Base-by-base conservation (phyloP, 1,284 basidiomycete species). In the Cryptococcus depauperatus region DNA sequence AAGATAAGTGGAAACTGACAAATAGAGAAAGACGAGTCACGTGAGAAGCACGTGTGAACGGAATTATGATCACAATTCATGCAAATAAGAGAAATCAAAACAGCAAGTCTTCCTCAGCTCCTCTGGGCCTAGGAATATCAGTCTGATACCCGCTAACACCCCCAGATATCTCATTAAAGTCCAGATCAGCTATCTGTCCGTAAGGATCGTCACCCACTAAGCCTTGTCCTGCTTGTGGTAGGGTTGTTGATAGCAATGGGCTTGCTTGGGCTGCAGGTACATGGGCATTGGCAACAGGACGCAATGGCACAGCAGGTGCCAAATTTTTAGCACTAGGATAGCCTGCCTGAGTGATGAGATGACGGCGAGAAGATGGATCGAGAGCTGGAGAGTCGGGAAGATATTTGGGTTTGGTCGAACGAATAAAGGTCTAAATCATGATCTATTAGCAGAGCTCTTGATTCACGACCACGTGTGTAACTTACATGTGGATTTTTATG, bases 401-500 rank as follows among this genome's bases (percentile, higher is more conserved):
- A 51, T 61, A 68, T 4, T 62, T 54, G 6, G 70, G 56, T 46
- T 66, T 66, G 21, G 71, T 68, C 8, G 70, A 72, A 19, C 71
- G 61, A 42, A 73, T 73, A 48, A 73, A 73, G 3, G 69, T 68
- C 64, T 67, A 42, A 3, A 25, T 13, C 7, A 8, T 4, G 18
- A 19, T 10, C 6, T 32, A 16, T 30, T 13, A 30, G 29, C 29
- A 11, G 13, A 30, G 16, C 13, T 30, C n/a, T n/a, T n/a, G n/a
- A 30, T 30, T 11, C 11, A 16, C 11, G 16, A 16, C 29, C 29
- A 30, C 13, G 16, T 30, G 29, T n/a, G n/a, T n/a, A 4, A 46
- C 62, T 50, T 26, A 63, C 62, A 46, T 68, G 62, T 38, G 68
- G 67, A 45, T 62, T 67, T 50, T 70, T 70, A 54, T 71, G 69